Evolutionary conservation across 2,329 filamentous ascomycete species (phyloP), one percentile per base, ranked within the genome.

Genomic region (Corniculantispora saksenae): DNA sequence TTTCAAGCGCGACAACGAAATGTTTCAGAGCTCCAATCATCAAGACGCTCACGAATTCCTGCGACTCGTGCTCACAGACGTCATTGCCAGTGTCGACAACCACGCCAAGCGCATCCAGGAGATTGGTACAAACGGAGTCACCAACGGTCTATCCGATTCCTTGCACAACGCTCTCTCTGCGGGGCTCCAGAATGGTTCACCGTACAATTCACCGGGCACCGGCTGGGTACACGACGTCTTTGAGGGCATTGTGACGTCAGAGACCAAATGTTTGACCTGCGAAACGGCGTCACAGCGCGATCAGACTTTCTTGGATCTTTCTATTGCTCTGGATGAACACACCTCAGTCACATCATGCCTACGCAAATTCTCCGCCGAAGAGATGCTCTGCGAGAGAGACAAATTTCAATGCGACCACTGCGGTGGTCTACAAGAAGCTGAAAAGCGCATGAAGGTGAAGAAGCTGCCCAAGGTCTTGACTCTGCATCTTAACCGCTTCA

Each of bases 391-490:
- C 74, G 95, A 99, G 80, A 87, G 94, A 67, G 98, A 99, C 82
- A 99, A 99, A 75, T 99, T 99, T 70, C 94, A 99, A 75, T 99
- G 95, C 79, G 95, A 99, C 76, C 94, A 94, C 72, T 99, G 95
- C 71, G 95, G 95, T 61, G 95, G 95, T 3, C 81, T 99, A 63
- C 95, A 99, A 78, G 95, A 99, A 79, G 95, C 95, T 0, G 95
- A 99, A 78, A 99, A 98, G 82, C 88, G 95, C 69, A 99, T 99
- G 95, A 99, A 98, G 82, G 94, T 99, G 71, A 98, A 99, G 81
- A 88, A 92, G 61, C 80, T 98, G 73, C 95, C 95, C 4, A 93
- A 92, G 73, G 93, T 99, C 66, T 80, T 99, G 68, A 94, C 95
- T 5, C 81, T 99, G 65, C 95, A 99, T 75, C 80, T 99, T 68